Base-by-base conservation (phyloP, 2,329 filamentous ascomycete species). In the Fusarium illudens region DNA sequence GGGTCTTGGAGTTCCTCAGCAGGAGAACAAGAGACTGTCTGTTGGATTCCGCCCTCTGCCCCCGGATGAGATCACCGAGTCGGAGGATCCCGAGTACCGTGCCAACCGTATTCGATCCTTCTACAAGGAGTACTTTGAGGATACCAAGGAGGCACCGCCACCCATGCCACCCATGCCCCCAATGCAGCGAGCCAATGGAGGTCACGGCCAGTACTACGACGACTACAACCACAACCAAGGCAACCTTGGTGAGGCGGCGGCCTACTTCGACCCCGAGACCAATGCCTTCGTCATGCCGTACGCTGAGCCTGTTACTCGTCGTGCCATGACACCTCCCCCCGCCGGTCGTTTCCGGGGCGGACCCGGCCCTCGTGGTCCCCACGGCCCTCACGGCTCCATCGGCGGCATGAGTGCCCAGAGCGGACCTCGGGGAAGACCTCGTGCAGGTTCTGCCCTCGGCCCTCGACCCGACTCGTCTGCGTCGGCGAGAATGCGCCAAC, bases 91-190 rank as follows among this genome's bases (percentile, higher is more conserved):
- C 0, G 96, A 98, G 79, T 90, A 95, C 75, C 89, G 96, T 74
- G 96, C 96, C 68, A 98, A 97, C 83, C 90, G 96, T 61, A 99
- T 99, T 71, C 89, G 96, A 78, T 99, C 96, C 4, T 99, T 99
- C 83, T 99, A 99, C 84, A 97, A 97, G 83, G 96, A 99, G 77
- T 99, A 99, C 82, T 99, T 99, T 73, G 96, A 98, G 70, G 95
- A 97, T 39, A 88, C 84, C 62, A 92, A 89, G 76, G 78, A 79
- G 39, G 71, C 76, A 6, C 73, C 79, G n/a, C 83, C 82, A 25
- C 80, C 81, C 2, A 70, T 84, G 71, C 78, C 78, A 64, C 66
- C 80, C 73, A 48, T 73, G 68, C 80, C 78, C 17, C 52, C 51
- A 17, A 65, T 65, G 63, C 64, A 72, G 72, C 61, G 71, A 72